Conservation (phyloP, 148 eudicot species). For the Rhododendron simsii region DNA sequence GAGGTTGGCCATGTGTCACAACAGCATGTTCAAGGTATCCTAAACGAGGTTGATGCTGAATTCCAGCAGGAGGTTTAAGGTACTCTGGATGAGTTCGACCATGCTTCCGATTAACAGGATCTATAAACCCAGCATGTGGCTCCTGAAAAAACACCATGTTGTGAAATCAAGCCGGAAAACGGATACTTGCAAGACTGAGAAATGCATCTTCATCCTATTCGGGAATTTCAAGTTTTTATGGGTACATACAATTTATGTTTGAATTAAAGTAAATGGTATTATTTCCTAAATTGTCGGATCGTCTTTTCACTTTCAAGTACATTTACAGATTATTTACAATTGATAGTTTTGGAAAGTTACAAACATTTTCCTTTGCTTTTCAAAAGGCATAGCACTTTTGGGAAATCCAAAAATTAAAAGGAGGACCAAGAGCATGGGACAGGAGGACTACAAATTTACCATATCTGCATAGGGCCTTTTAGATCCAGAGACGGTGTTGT, state of each 20-base stretch:
- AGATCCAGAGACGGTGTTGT: constrained; percentile 6
- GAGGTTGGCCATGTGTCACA: constrained; percentile 9
- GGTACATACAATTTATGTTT: neutral
- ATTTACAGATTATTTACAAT: neutral
- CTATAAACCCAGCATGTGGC: constrained; percentile 30
- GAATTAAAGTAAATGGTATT: neutral
- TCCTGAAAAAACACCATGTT: constrained; percentile 18
- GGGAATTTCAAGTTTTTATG: neutral
- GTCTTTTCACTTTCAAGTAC: neutral
- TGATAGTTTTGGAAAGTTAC: neutral
- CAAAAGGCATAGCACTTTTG: neutral
- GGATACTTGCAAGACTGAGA: neutral
- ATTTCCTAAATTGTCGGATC: neutral
- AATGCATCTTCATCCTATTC: neutral
- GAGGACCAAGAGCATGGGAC: neutral
- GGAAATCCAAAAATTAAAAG: neutral
- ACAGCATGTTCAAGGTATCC: constrained; percentile 9
- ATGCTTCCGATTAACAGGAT: constrained; percentile 12
- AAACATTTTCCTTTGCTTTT: neutral
- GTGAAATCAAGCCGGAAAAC: neutral
- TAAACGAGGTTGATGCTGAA: constrained; percentile 13
- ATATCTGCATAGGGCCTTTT: constrained; percentile 23
- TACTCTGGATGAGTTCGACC: constrained; percentile 11
- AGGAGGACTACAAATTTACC: constrained; percentile 10
- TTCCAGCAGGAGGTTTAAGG: constrained; percentile 10